Evolutionary conservation across 2,329 filamentous ascomycete species (phyloP).

Genomic region (Exutisphaerella laricina): DNA sequence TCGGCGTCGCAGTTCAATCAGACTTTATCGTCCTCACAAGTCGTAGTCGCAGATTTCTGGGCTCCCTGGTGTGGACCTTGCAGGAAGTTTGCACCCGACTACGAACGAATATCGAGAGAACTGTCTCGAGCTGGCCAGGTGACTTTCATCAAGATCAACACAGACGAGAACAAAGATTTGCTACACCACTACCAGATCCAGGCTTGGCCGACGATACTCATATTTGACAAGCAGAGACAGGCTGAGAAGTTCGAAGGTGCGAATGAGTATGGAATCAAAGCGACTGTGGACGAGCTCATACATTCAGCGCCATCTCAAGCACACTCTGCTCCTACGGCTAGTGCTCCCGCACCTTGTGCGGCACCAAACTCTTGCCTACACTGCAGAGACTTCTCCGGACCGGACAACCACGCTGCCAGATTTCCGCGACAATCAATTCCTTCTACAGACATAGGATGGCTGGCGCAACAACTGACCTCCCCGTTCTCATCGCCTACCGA

Average conservation of each 20-base stretch:
- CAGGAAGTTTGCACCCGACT: constrained; percentile 18
- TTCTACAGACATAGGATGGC: constrained; percentile 59
- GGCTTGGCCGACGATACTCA: constrained; percentile 19
- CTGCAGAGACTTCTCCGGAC: constrained; percentile 81
- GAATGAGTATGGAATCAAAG: constrained; percentile 12
- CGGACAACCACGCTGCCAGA: constrained; percentile 70
- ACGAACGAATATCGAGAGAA: constrained; percentile 13
- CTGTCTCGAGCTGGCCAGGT: constrained; percentile 15
- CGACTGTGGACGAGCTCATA: constrained; percentile 10
- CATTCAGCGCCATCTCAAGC: constrained; percentile 31
- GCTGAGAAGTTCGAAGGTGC: constrained; percentile 16
- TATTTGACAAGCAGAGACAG: constrained; percentile 14
- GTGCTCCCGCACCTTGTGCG: constrained; percentile 1
- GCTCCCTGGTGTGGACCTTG: constrained; percentile 20
- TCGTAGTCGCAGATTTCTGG: constrained; percentile 18
- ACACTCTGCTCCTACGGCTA: constrained; percentile 13
- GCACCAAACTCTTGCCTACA: constrained; percentile 56
- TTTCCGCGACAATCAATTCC: constrained; percentile 70
- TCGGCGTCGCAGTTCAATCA: constrained; percentile 15
- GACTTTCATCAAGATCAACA: constrained; percentile 21
- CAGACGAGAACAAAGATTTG: constrained; percentile 19
- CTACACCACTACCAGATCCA: constrained; percentile 14
- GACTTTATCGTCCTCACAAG: constrained; percentile 12
- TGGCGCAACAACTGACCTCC: constrained; percentile 71
- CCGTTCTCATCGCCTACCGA: constrained; percentile 85